Conservation (phyloP, 148 eudicot genomes). For the Chenopodium quinoa region DNA sequence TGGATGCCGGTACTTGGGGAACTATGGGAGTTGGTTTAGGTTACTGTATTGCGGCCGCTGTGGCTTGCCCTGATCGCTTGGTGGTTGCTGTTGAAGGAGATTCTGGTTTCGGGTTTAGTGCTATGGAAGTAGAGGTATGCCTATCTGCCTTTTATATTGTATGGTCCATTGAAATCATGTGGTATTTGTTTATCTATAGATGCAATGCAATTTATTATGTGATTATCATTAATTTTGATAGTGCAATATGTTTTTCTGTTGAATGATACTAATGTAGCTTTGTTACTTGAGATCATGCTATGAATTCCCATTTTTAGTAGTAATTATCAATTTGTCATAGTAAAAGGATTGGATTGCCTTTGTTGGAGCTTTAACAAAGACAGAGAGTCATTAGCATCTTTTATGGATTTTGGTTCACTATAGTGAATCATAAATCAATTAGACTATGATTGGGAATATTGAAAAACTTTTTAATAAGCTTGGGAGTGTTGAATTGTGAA, state of each 20-base stretch:
- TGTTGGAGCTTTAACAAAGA: background rate
- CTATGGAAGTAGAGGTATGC: slow-evolving; percentile 98
- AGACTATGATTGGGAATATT: background rate
- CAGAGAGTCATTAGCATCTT: background rate
- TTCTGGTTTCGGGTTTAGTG: slow-evolving; percentile 97
- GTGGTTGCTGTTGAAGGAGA: slow-evolving; percentile 99
- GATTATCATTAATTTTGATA: background rate
- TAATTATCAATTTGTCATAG: background rate
- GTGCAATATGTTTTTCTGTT: background rate
- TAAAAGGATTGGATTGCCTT: background rate
- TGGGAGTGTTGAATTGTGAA: background rate
- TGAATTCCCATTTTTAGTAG: background rate
- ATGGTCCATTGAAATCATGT: background rate
- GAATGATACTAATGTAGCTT: background rate
- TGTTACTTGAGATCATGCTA: background rate
- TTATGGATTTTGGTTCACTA: background rate
- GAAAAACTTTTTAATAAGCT: background rate
- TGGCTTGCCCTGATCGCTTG: slow-evolving; percentile 87
- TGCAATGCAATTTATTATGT: background rate
- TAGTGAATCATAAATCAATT: background rate
- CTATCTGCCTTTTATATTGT: background rate
- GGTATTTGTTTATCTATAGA: background rate
- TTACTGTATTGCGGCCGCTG: slow-evolving; percentile 98
- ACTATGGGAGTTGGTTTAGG: slow-evolving; percentile 99
- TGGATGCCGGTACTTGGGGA: slow-evolving; percentile 99